Base-by-base conservation (phyloP, 768 basidiomycete species). In the Leccinum longicurvipes region DNA sequence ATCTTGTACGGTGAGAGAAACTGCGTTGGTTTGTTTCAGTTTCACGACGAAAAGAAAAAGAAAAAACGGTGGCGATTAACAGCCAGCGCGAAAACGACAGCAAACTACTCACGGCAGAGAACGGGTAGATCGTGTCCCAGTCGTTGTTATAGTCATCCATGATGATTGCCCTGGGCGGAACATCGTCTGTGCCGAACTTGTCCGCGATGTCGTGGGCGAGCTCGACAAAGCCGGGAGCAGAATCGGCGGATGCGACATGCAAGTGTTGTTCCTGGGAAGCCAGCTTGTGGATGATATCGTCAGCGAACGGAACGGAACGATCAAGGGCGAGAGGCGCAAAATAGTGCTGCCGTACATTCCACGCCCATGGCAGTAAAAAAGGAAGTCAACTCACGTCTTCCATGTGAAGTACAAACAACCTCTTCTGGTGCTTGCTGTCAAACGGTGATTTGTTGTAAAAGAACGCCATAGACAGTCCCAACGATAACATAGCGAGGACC, bases 1-100 rank as follows among this genome's bases (percentile, higher is more conserved):
- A 98, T 81, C 67, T 87, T 90, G 73, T 89, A 94, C 2, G 91
- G 85, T 0, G 86, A 84, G 59, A 98, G 75, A 74, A 97, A 95
- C 84, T 93, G 63, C 4, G 14, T 39, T 39, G 36, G 9, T 39
- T 36, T 36, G n/a, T n/a, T 36, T 36, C n/a, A 17, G 14, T 29
- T 6, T 11, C 21, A 41, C 14, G 46, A 41, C 9, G 6, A 47
- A 32, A n/a, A n/a, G 6, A 29, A 29, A 9, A 3, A 17, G 8
- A n/a, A 3, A 17, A 17, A n/a, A n/a, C 8, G 17, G 34, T 17
- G 2, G 17, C 7, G 10, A 23, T 63, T 19, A 57, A 25, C 25
- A 28, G 55, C 19, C 25, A 19, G 24, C 17, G 34, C 2, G 21
- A 46, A 28, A 25, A 25, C 19, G 23, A 11, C 0, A 31, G 21